Percentiles rank a stretch among this genome's conserved stretches.
Evolutionary conservation across 352 stramenopile species (phyloP).

Genomic region (Phytophthora citricola): DNA sequence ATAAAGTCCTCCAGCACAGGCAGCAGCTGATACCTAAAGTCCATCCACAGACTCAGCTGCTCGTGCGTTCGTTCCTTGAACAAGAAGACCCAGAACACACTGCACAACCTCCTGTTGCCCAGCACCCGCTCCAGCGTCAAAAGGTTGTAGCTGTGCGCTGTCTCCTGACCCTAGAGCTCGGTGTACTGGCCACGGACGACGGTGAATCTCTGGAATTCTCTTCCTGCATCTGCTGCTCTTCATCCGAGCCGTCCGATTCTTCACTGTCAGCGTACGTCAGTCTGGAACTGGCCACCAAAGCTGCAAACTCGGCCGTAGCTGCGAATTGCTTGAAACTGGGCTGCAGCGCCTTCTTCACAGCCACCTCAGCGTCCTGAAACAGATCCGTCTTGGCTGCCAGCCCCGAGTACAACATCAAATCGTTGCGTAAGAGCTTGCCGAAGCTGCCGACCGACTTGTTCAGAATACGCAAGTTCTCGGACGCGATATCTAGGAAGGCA

Average conservation of each 20-base stretch:
- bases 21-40: conserved; percentile 74
- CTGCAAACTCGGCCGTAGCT: conserved; percentile 57
- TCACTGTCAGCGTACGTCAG: conserved; percentile 51
- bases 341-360: conserved; percentile 73
- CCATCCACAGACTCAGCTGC: conserved; percentile 87
- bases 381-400: conserved; percentile 79
- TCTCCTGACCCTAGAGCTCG: conserved; percentile 20
- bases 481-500: conserved; percentile 83
- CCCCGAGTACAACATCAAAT: conserved; percentile 79
- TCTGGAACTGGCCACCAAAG: conserved; percentile 61
- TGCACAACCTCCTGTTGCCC: conserved; percentile 79
- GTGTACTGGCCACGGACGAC: conserved; percentile 32
- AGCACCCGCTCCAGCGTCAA: conserved; percentile 80
- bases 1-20: conserved; percentile 72
- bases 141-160: conserved; percentile 49
- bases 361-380: conserved; percentile 78
- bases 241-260: conserved; percentile 22
- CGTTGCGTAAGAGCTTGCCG: conserved; percentile 72
- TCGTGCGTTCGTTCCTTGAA: conserved; percentile 88
- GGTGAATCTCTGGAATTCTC: conserved; percentile 14
- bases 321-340: conserved; percentile 76
- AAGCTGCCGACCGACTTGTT: conserved; percentile 88
- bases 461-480: conserved; percentile 74
- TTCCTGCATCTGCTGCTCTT: conserved; percentile 26
- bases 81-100: conserved; percentile 88